phyloP scores from a whole-genome alignment of 495 filamentous ascomycete species.

The Xylaria intraflava region DNA sequence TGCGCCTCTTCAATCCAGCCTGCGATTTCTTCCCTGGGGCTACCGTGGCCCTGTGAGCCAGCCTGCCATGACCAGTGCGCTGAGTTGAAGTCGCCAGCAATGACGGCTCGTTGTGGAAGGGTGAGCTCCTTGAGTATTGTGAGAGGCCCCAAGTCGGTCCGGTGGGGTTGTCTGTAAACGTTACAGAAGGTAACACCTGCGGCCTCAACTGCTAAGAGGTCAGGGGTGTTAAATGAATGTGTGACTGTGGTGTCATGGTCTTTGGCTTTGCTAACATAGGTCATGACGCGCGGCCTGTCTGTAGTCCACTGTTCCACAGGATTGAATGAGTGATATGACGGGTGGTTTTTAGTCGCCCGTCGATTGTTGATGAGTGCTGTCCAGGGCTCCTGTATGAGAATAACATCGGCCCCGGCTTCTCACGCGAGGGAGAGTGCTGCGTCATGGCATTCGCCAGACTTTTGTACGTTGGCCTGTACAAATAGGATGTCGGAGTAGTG shows the following conservation, averaged over 20 bases:
- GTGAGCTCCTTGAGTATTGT: not conserved
- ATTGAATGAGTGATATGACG: not conserved
- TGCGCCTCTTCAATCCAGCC: not conserved
- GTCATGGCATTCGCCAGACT: not conserved
- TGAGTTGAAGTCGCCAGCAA: not conserved
- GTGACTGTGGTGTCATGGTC: not conserved
- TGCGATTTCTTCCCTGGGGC: too few species aligned
- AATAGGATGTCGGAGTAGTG: too few species aligned
- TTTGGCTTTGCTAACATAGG: not conserved
- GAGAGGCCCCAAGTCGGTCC: not conserved
- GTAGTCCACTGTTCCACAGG: not conserved
- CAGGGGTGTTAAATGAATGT: not conserved
- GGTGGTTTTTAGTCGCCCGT: not conserved
- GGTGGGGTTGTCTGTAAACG: not conserved
- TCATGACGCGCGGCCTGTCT: not conserved
- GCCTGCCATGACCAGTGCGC: not conserved
- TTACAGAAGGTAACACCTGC: not conserved
- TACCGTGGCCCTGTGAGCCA: too few species aligned
- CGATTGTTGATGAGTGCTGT: not conserved
- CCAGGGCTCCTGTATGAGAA: not conserved
- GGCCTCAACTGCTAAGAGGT: too few species aligned
- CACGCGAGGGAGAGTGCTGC: not conserved
- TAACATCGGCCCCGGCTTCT: not conserved
- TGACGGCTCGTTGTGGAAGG: not conserved
- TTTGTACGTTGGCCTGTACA: not conserved